phyloP scores from a whole-genome alignment of 345 rosid species.

The Melastoma malabathricum region DNA sequence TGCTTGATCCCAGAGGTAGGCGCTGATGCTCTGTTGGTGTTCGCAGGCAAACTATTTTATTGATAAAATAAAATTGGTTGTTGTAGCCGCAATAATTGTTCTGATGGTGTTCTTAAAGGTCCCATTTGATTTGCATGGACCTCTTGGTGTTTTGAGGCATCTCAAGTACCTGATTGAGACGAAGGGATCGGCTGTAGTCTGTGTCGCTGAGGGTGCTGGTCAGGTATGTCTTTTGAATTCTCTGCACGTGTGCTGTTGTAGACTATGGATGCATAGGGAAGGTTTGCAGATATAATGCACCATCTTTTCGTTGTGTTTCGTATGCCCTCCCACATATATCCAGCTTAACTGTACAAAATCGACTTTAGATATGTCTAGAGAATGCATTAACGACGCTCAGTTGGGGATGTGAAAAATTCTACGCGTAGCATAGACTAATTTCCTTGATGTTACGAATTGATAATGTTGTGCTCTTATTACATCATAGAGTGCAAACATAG shows the following conservation, averaged over 20 bases:
- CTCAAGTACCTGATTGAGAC: constrained; percentile 81
- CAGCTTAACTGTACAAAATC: too few species aligned
- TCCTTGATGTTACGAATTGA: too few species aligned
- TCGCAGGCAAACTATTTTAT: neutral
- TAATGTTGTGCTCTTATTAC: too few species aligned
- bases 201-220: constrained; percentile 99
- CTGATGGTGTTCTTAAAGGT: constrained; percentile 23
- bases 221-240: constrained; percentile 34
- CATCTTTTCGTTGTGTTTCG: too few species aligned
- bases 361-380: too few species aligned
- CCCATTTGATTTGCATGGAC: constrained; percentile 76
- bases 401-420: too few species aligned
- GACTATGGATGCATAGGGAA: neutral
- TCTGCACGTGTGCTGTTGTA: neutral
- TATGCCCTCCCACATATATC: too few species aligned
- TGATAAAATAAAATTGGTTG: neutral
- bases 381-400: too few species aligned
- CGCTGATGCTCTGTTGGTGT: neutral
- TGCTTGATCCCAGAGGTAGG: constrained; percentile 98
- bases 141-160: constrained; percentile 82
- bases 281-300: neutral
- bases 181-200: constrained; percentile 93
- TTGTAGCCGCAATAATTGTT: neutral
- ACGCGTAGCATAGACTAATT: too few species aligned
- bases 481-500: too few species aligned